Percentiles rank a stretch among this genome's conserved stretches.
phyloP scores from a whole-genome alignment of 345 rosid species.

The Rhizophora apiculata region DNA sequence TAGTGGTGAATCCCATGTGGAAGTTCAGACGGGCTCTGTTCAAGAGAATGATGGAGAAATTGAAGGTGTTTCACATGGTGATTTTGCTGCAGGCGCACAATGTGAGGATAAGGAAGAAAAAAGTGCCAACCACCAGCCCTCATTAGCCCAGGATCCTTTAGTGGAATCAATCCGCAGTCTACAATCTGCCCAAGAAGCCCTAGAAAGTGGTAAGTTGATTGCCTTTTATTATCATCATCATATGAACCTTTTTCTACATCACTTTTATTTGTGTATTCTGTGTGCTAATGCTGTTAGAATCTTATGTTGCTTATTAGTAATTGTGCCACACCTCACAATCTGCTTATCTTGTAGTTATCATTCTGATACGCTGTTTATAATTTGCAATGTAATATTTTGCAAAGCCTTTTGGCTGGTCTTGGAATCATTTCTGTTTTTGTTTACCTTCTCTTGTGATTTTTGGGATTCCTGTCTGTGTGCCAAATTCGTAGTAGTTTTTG shows the following conservation, averaged over 20 bases:
- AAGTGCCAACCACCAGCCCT: constrained; percentile 32
- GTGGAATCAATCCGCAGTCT: constrained; percentile 45
- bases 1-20: constrained; percentile 49
- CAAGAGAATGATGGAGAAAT: constrained; percentile 40
- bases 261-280: background rate
- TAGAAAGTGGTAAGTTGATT: constrained; percentile 48
- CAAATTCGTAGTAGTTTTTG: background rate
- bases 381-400: too few species aligned
- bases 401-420: too few species aligned
- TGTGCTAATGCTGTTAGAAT: background rate
- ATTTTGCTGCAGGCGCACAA: constrained; percentile 42
- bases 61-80: constrained; percentile 41
- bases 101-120: constrained; percentile 45
- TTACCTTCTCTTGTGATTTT: background rate
- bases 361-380: too few species aligned
- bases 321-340: too few species aligned
- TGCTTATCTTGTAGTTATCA: too few species aligned
- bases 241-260: background rate
- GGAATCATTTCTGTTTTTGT: background rate
- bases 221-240: background rate
- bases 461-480: background rate
- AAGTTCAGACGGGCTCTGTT: constrained; percentile 38
- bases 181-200: constrained; percentile 61
- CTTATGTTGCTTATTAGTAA: background rate
- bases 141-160: constrained; percentile 52